Conservation (phyloP, 2,329 filamentous ascomycete genomes). For the Cercospora citrullina region DNA sequence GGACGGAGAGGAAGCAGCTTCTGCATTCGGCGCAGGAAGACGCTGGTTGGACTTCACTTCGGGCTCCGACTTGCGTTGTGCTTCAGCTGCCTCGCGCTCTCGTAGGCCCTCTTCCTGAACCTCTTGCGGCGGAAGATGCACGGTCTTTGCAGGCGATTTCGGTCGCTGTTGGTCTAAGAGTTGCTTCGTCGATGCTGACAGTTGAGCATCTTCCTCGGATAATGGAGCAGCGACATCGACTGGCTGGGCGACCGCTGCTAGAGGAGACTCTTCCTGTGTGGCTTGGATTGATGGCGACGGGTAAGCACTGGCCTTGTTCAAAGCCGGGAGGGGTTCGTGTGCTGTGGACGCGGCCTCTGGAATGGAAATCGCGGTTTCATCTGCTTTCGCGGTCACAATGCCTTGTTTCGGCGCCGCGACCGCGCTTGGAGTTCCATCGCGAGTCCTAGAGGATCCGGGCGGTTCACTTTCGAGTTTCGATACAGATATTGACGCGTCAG, state of each 20-base stretch:
- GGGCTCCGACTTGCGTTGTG: slow-evolving; percentile 43
- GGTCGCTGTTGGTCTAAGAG: slow-evolving; percentile 29
- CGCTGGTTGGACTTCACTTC: slow-evolving; percentile 37
- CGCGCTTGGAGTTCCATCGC: slow-evolving; percentile 13
- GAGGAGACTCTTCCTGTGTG: slow-evolving; percentile 10
- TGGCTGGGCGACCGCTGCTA: slow-evolving; percentile 22
- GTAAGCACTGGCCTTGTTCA: not conserved
- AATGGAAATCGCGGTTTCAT: slow-evolving; percentile 15
- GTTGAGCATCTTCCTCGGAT: slow-evolving; percentile 32
- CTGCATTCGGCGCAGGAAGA: slow-evolving; percentile 24
- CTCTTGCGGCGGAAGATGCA: slow-evolving; percentile 53
- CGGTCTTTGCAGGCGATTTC: slow-evolving; percentile 39
- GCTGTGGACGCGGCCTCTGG: slow-evolving; percentile 14
- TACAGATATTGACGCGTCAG: slow-evolving; percentile 33
- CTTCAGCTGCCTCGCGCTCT: slow-evolving; percentile 44
- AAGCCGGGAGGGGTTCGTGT: slow-evolving; percentile 5
- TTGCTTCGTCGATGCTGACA: slow-evolving; percentile 29
- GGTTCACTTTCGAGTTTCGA: slow-evolving; percentile 29
- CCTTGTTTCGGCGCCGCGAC: slow-evolving; percentile 26
- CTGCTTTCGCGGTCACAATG: slow-evolving; percentile 10
- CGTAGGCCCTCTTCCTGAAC: slow-evolving; percentile 51
- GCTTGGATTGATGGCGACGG: not conserved
- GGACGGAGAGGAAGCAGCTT: slow-evolving; percentile 51
- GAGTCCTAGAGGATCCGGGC: slow-evolving; percentile 15
- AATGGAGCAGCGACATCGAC: slow-evolving; percentile 29